Percentiles rank a stretch among this genome's conserved stretches.
These are phyloP conservation scores for Fusarium temperatum DNA, from an alignment of 2,329 filamentous ascomycete species.

Conservation along the genomic window DNA sequence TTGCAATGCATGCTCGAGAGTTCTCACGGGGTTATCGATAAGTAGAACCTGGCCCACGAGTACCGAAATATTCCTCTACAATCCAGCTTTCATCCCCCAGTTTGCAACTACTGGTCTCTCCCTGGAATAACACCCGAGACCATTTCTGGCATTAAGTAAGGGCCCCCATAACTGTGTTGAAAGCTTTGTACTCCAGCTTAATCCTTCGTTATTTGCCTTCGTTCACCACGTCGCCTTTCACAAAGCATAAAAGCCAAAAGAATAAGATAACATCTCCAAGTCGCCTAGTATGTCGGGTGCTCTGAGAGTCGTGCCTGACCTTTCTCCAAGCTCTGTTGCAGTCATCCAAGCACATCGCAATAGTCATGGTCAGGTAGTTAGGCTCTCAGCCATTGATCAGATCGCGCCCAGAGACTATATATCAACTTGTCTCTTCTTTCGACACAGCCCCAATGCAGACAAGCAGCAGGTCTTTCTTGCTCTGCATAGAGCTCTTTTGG, in stretches of 20 bases:
- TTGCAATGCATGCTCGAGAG: neutral
- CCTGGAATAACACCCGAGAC: neutral
- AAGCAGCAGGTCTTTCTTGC: neutral
- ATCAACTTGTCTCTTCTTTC: neutral
- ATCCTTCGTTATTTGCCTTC: neutral
- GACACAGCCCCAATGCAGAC: neutral
- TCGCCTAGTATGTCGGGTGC: neutral
- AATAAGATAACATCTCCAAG: neutral
- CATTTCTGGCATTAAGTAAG: neutral
- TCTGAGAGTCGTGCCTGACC: neutral
- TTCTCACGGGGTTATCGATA: neutral
- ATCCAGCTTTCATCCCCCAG: neutral
- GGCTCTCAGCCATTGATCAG: neutral
- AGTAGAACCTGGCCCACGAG: neutral
- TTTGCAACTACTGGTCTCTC: neutral
- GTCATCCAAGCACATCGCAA: neutral
- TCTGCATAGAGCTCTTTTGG: neutral
- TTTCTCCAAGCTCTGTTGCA: neutral
- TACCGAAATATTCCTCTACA: neutral
- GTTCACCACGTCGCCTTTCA: neutral
- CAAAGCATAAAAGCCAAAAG: neutral
- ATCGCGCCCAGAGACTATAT: neutral
- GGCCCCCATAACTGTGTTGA: fast-evolving
- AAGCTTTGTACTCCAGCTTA: neutral
- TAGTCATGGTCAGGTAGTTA: neutral